phyloP scores from a whole-genome alignment of 495 filamentous ascomycete species.

The Echria macrotheca region DNA sequence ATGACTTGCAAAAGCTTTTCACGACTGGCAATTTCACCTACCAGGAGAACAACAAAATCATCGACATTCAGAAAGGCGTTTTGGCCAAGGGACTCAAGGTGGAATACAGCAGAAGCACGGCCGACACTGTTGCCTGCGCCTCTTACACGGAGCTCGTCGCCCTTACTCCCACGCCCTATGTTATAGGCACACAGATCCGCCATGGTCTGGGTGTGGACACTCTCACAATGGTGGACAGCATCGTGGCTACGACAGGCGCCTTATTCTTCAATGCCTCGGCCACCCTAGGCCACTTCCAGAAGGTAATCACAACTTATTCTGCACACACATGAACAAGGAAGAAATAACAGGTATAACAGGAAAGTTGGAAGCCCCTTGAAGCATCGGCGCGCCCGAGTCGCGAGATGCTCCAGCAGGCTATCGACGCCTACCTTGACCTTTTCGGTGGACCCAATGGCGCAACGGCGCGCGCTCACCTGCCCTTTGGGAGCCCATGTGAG shows the following conservation, averaged over 20 bases:
- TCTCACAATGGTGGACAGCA: constrained; percentile 39
- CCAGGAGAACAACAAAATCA: constrained; percentile 37
- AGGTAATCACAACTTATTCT: too few species aligned
- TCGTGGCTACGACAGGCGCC: constrained; percentile 42
- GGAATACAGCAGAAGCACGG: constrained; percentile 33
- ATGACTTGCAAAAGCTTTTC: constrained; percentile 18
- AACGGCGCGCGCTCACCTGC: constrained; percentile 37
- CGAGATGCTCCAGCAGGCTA: constrained; percentile 37
- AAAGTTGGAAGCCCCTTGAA: constrained; percentile 36
- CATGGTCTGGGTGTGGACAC: constrained; percentile 29
- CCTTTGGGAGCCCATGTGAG: constrained; percentile 45
- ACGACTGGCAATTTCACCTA: constrained; percentile 35
- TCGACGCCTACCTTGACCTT: constrained; percentile 47
- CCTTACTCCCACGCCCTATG: constrained; percentile 30
- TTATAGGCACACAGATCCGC: constrained; percentile 40
- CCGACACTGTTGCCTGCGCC: constrained; percentile 38
- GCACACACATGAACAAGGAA: too few species aligned
- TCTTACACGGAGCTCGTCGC: constrained; percentile 42
- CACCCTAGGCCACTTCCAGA: constrained; percentile 37
- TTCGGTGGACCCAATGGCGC: constrained; percentile 34
- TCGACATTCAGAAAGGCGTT: constrained; percentile 29
- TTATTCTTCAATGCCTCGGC: constrained; percentile 43
- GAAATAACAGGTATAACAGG: too few species aligned
- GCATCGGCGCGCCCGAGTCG: constrained; percentile 23
- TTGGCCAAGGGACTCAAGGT: constrained; percentile 32